Evolutionary conservation across 331 rosid species (phyloP).

Genomic region (Quercus phellos): DNA sequence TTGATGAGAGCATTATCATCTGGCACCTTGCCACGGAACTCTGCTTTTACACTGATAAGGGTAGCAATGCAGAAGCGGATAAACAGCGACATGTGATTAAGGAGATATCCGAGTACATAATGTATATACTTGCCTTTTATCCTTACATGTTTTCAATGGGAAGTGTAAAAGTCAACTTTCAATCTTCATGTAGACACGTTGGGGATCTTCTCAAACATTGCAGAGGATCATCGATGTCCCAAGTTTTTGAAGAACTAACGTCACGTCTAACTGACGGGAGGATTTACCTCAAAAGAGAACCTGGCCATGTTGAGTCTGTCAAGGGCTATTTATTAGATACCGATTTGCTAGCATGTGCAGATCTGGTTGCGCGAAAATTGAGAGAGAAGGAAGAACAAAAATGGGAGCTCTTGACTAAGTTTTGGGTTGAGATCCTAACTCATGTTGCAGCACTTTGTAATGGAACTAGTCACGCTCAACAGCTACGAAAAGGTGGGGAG

Average conservation of each 20-base stretch:
- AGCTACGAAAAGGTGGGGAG: not conserved
- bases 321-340: not conserved
- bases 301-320: too few relatives aligned
- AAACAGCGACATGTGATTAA: not conserved
- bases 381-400: not conserved
- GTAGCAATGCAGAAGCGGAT: not conserved
- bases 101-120: not conserved
- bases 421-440: not conserved
- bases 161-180: not conserved
- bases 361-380: not conserved
- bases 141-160: not conserved
- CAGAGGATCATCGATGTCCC: too few relatives aligned
- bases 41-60: not conserved
- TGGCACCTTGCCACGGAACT: slow-evolving; percentile 8
- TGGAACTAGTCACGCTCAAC: not conserved
- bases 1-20: not conserved
- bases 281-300: too few relatives aligned
- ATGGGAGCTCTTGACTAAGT: not conserved
- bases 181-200: not conserved
- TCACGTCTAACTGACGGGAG: too few relatives aligned
- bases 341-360: not conserved
- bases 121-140: not conserved
- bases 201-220: not conserved
- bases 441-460: not conserved
- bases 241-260: too few relatives aligned